A percentile compares a stretch with the other conserved stretches of the same genome.
Conservation (phyloP, 345 rosid species). For the Schrenkiella parvula region DNA sequence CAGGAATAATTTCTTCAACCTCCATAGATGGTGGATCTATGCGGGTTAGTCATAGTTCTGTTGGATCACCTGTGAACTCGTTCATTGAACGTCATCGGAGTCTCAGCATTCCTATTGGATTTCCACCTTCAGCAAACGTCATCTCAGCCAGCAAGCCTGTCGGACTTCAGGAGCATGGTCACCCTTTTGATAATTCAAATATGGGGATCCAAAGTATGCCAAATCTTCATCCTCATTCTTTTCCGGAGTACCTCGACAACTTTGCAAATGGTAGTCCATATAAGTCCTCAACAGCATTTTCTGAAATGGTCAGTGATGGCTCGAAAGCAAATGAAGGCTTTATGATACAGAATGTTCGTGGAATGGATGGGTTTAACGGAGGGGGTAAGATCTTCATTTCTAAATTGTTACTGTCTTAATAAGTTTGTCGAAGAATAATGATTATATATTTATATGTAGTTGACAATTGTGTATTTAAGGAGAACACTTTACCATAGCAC, state of each 20-base stretch:
- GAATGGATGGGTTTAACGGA: constrained; percentile 51
- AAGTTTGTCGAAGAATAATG: background rate
- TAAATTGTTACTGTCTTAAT: constrained; percentile 13
- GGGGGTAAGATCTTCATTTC: constrained; percentile 46
- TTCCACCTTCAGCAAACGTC: constrained; percentile 54
- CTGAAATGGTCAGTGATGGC: constrained; percentile 45
- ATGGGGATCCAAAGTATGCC: constrained; percentile 47
- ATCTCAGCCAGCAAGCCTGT: constrained; percentile 53
- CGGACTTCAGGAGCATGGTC: constrained; percentile 51
- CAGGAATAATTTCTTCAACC: constrained; percentile 43
- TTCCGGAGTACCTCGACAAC: constrained; percentile 67
- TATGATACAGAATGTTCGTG: constrained; percentile 44
- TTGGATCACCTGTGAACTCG: constrained; percentile 43
- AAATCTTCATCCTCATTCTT: constrained; percentile 67
- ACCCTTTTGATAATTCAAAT: constrained; percentile 47
- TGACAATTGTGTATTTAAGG: background rate
- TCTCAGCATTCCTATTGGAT: constrained; percentile 63
- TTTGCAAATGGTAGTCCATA: constrained; percentile 49
- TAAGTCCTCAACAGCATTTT: constrained; percentile 42
- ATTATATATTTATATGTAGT: background rate
- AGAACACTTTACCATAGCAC: constrained; percentile 4
- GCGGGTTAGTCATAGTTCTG: constrained; percentile 45
- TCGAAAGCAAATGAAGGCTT: constrained; percentile 50
- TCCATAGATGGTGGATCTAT: constrained; percentile 53
- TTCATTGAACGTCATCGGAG: constrained; percentile 60